phyloP scores from a whole-genome alignment of 2,329 filamentous ascomycete species.

The Sporothrix inflata region DNA sequence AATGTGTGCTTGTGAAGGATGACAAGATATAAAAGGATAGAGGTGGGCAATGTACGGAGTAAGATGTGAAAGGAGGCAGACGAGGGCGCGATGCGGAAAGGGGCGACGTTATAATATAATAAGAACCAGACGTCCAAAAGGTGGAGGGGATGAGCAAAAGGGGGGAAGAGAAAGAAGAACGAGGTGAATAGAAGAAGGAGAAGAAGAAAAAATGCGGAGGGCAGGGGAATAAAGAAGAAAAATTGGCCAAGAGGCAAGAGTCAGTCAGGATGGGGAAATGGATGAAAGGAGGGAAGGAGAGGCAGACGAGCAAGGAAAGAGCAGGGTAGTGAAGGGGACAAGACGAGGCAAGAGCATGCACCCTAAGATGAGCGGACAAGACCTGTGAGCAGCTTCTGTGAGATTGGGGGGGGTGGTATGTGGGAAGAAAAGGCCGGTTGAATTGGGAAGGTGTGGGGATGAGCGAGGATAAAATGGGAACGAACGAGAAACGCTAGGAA shows the following conservation, averaged over 20 bases:
- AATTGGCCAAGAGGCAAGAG: not conserved
- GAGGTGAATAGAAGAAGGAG: not conserved
- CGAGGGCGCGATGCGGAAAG: not conserved
- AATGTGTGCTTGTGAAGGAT: not conserved
- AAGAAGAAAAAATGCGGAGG: conserved; percentile 17
- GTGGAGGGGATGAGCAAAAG: not conserved
- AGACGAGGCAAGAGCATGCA: conserved; percentile 18
- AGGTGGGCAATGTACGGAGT: not conserved
- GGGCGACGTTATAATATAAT: conserved; percentile 10
- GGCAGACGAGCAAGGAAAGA: not conserved
- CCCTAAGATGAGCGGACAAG: conserved; percentile 16
- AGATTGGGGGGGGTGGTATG: conserved; percentile 23
- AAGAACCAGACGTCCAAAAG: not conserved
- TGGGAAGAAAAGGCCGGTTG: conserved; percentile 27
- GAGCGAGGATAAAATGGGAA: conserved; percentile 30
- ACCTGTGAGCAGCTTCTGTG: conserved; percentile 17
- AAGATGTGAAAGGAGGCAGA: not conserved
- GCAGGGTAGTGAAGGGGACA: not conserved
- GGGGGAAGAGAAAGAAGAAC: conserved; percentile 4
- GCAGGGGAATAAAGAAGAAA: conserved; percentile 21
- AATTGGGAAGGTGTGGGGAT: conserved; percentile 34
- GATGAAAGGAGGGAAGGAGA: conserved; percentile 14
- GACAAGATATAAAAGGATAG: not conserved
- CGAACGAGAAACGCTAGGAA: conserved; percentile 17
- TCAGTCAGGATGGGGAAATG: conserved; percentile 28